Percentiles rank a stretch among this genome's conserved stretches.
These are phyloP conservation scores for Mytilinidion resinicola DNA, from an alignment of 495 filamentous ascomycete genomes.

Conservation along the genomic window DNA sequence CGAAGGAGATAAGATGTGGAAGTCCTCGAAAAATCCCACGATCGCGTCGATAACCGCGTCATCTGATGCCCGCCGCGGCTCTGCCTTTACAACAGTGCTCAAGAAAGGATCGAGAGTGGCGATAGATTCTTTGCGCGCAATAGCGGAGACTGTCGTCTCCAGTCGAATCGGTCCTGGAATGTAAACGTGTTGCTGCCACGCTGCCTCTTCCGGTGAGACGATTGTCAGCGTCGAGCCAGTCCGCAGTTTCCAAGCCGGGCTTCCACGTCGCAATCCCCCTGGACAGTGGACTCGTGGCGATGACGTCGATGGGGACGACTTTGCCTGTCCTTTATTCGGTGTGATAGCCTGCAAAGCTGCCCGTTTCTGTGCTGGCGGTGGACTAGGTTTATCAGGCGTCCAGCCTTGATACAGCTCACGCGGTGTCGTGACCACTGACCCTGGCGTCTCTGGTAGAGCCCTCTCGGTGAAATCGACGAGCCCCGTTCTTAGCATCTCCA, in stretches of 20 bases:
- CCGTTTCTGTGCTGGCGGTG: not conserved
- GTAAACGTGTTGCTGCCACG: slow-evolving; percentile 6
- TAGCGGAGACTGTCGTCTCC: not conserved
- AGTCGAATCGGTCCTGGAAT: slow-evolving; percentile 15
- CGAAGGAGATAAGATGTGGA: slow-evolving; percentile 2
- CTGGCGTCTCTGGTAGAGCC: slow-evolving; percentile 14
- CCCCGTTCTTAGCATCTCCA: slow-evolving; percentile 5
- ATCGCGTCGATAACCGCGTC: slow-evolving; percentile 9
- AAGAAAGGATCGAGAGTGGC: slow-evolving; percentile 11
- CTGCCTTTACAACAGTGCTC: not conserved
- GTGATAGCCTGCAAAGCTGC: not conserved
- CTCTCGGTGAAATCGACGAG: slow-evolving; percentile 15
- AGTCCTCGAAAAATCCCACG: slow-evolving; percentile 6
- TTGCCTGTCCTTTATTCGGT: slow-evolving; percentile 1
- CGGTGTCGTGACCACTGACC: slow-evolving; percentile 11
- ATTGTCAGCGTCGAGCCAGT: not conserved
- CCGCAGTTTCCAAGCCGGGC: not conserved
- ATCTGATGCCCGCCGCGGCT: slow-evolving; percentile 7
- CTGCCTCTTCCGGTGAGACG: not conserved
- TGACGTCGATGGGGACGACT: not conserved
- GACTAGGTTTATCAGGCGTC: not conserved
- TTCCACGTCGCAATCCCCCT: not conserved
- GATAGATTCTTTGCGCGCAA: slow-evolving; percentile 2
- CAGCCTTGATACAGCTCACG: slow-evolving; percentile 8
- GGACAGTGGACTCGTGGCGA: not conserved